Evolutionary conservation across 257 asterid genomes (phyloP), one percentile per base, ranked within the genome.

Genomic region (Striga asiatica): DNA sequence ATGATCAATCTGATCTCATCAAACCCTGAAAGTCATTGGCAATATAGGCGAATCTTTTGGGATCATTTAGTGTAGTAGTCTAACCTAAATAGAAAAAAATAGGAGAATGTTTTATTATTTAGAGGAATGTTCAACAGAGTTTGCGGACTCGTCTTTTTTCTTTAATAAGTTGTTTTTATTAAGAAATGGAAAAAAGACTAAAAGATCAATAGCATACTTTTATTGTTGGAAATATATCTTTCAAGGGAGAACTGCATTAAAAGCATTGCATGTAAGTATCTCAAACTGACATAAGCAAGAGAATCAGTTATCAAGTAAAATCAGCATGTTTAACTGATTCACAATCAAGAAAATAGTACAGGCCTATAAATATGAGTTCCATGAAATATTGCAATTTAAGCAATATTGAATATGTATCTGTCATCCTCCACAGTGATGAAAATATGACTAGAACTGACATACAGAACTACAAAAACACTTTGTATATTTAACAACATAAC

Each of bases 181-280:
- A n/a, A n/a, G 32, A 53, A 67, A 22, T 63, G 34, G 55, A 45
- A 58, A 52, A 34, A 64, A n/a, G n/a, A 22, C 25, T 54, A 37
- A 45, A 42, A 49, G 10, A 16, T 24, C 20, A 49, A 54, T 27
- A 48, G 61, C 28, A 13, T 35, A 34, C 31, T 29, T 32, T 35
- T 29, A 9, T 13, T 53, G 9, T 16, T 29, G n/a, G n/a, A 51
- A 42, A 17, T 24, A 45, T 19, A 11, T 64, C 37, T 32, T 48
- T 21, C 32, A 31, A 14, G 24, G 49, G 37, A 56, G 46, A 28
- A 39, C 50, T 12, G 54, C 13, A 23, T 21, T 8, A 21, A n/a
- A 9, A 21, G 20, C 7, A 8, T 41, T 8, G 39, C 31, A 49
- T 12, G 17, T 14, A 58, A 32, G 25, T 34, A 54, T 34, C 53